Percentiles rank a stretch among this genome's conserved stretches.
phyloP scores from a whole-genome alignment of 2,329 filamentous ascomycete genomes.

The Lecanicillium sp. region DNA sequence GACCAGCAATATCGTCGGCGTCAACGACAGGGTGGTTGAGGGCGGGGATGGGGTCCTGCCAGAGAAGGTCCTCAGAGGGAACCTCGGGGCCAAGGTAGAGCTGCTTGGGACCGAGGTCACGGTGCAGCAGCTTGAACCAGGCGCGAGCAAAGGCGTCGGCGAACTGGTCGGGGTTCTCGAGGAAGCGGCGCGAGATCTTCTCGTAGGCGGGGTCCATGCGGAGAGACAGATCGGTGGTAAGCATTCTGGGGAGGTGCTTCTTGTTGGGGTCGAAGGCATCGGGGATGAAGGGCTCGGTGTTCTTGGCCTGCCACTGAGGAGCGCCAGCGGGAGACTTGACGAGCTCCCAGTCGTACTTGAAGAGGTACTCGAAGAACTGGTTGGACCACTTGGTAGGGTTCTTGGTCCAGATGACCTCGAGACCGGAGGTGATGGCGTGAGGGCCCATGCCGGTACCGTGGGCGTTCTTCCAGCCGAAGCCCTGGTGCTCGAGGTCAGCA shows the following conservation, averaged over 20 bases:
- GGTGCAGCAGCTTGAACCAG: slow-evolving; percentile 81
- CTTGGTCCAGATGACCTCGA: slow-evolving; percentile 75
- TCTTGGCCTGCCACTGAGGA: slow-evolving; percentile 71
- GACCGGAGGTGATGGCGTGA: slow-evolving; percentile 67
- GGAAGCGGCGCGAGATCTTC: slow-evolving; percentile 68
- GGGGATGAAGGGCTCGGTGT: slow-evolving; percentile 61
- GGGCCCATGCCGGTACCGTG: slow-evolving; percentile 61
- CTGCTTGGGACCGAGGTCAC: slow-evolving; percentile 66
- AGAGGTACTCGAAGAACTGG: slow-evolving; percentile 68
- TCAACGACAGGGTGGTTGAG: slow-evolving; percentile 52
- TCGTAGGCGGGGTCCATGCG: slow-evolving; percentile 66
- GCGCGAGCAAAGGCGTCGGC: slow-evolving; percentile 64
- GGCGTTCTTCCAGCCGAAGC: slow-evolving; percentile 66
- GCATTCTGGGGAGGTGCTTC: slow-evolving; percentile 71
- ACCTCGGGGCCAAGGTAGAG: slow-evolving; percentile 72
- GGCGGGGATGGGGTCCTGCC: slow-evolving; percentile 68
- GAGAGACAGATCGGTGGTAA: slow-evolving; percentile 68
- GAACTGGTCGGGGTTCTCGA: slow-evolving; percentile 62
- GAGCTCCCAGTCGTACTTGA: slow-evolving; percentile 72
- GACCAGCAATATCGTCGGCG: slow-evolving; percentile 53
- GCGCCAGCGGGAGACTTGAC: slow-evolving; percentile 70
- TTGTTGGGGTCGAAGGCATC: slow-evolving; percentile 63
- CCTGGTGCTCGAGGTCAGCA: slow-evolving; percentile 58
- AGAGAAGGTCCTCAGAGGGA: slow-evolving; percentile 61
- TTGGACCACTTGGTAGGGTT: slow-evolving; percentile 73